These are phyloP conservation scores for Russula brevipes DNA, from an alignment of 768 basidiomycete species.

Conservation along the genomic window DNA sequence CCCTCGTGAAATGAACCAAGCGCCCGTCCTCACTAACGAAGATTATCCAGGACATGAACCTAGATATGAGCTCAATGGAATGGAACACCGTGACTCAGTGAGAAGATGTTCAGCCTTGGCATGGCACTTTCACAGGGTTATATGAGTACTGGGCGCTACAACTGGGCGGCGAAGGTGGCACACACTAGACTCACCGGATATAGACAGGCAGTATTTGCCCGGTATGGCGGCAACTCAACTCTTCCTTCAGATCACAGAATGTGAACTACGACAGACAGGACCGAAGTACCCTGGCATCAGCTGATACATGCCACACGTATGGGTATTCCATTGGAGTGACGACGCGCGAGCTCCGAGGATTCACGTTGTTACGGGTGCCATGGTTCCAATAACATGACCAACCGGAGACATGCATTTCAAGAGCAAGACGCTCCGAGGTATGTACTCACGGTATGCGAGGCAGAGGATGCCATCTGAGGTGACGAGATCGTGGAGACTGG, in stretches of 20 bases:
- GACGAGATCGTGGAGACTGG: not conserved
- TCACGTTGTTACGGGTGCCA: not conserved
- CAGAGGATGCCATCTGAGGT: no score
- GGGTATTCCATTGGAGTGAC: not conserved
- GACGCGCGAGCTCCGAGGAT: no score
- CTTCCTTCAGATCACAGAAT: not conserved
- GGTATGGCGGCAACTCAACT: not conserved
- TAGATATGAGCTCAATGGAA: not conserved
- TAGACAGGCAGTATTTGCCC: not conserved
- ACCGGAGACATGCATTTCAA: not conserved
- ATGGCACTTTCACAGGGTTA: not conserved
- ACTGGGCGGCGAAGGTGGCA: not conserved
- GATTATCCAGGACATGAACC: not conserved
- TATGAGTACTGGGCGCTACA: not conserved
- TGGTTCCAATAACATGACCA: not conserved
- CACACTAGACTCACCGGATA: not conserved
- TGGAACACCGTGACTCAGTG: not conserved
- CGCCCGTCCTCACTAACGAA: not conserved
- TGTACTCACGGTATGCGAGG: not conserved
- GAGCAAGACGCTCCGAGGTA: not conserved
- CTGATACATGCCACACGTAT: not conserved
- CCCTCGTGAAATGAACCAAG: not conserved
- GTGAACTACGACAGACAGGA: not conserved
- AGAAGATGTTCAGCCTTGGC: not conserved
- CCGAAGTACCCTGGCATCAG: not conserved